Evolutionary conservation across 2,329 filamentous ascomycete genomes (phyloP).

Genomic region (Colletotrichum trifolii): DNA sequence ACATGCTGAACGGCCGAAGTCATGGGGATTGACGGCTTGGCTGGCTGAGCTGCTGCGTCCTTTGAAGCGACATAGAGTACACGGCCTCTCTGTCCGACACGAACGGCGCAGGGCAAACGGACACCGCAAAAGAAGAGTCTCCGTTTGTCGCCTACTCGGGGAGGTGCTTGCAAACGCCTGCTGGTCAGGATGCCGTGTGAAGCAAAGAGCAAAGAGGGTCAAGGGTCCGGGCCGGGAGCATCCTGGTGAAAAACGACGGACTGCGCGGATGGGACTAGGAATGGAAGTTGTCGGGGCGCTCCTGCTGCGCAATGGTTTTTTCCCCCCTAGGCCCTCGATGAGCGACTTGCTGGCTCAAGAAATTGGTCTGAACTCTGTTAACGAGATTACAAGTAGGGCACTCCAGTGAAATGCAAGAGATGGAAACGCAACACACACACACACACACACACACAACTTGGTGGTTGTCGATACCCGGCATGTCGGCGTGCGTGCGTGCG

Average conservation of each 20-base stretch:
- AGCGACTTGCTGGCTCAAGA: not conserved
- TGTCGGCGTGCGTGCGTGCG: slow-evolving; percentile 3
- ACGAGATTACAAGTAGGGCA: slow-evolving; percentile 9
- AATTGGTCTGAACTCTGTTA: slow-evolving; percentile 19
- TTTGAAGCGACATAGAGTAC: not conserved
- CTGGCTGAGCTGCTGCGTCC: slow-evolving; percentile 4
- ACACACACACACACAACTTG: slow-evolving; percentile 2
- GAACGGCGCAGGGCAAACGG: not conserved
- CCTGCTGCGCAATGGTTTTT: not conserved
- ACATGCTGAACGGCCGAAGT: slow-evolving; percentile 14
- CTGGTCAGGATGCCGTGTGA: not conserved
- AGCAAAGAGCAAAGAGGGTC: slow-evolving; percentile 1
- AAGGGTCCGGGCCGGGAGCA: slow-evolving; percentile 20
- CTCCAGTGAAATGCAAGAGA: not conserved
- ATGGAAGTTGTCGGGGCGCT: slow-evolving; percentile 9
- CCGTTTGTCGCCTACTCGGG: slow-evolving; percentile 2
- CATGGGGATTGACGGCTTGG: slow-evolving; percentile 8
- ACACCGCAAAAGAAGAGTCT: not conserved
- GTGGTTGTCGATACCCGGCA: slow-evolving; percentile 29
- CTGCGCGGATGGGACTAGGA: slow-evolving; percentile 23
- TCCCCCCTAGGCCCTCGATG: slow-evolving; percentile 7
- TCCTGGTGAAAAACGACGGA: slow-evolving; percentile 12
- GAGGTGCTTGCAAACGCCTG: slow-evolving; percentile 5
- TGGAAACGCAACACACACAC: slow-evolving; percentile 23
- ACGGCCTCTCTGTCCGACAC: not conserved